Base-by-base conservation (phyloP, 176 grass and related monocot genomes). In the Lolium multiflorum region DNA sequence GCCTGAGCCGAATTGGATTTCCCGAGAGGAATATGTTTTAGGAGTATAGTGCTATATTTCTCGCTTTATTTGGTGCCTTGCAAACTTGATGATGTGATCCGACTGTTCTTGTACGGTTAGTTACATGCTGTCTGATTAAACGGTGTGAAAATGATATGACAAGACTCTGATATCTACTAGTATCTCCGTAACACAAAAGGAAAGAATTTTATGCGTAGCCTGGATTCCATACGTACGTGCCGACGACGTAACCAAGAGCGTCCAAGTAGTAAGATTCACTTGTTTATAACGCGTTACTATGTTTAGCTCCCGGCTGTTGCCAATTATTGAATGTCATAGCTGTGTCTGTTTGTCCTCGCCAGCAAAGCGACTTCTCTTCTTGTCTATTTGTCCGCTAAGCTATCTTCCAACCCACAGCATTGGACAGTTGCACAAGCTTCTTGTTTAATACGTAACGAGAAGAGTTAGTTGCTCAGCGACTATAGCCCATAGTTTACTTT, bases 321-420 rank as follows among this genome's bases (percentile, higher is more conserved):
- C 63, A 79, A 39, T 66, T 65, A 79, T 72, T 83, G 73, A 35
- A 81, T 60, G 13, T 12, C 87, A 43, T 17, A 74, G 83, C 74
- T 82, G 78, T 82, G 83, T 54, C 46, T 58, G 65, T 49, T 37
- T 39, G 80, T 41, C 87, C 38, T 80, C 75, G 21, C 74, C 81
- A 91, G 81, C 89, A 44, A 58, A 37, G 89, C 89, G 84, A 68
- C 75, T 58, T 72, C 56, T 78, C 46, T 55, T 72, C 80, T 74
- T 91, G 75, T 91, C 49, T 49, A 75, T 84, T 87, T 87, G 75
- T 79, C 38, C 6, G 57, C 49, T 87, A 49, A 59, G 83, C 82
- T 57, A 87, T 73, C 86, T 79, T 64, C 63, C 84, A 47, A 60
- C 65, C 6, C 54, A 47, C 64, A 28, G 58, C 5, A 11, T 16